Base-by-base conservation (phyloP, 2,329 filamentous ascomycete species). In the Xylaria digitata region DNA sequence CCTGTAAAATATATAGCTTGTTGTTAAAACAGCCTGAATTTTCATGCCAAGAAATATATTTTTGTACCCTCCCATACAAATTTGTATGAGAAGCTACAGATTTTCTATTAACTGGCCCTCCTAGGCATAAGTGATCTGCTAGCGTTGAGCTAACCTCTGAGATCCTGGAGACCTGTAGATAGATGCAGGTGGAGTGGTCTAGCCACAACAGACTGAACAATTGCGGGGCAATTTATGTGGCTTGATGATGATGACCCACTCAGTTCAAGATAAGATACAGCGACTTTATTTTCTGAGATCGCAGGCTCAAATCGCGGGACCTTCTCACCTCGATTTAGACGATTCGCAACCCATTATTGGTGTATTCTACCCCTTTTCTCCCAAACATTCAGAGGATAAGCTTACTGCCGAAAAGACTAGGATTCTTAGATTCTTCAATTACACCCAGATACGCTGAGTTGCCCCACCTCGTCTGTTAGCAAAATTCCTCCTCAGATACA, bases 201-300 rank as follows among this genome's bases (percentile, higher is more conserved):
- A 53, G 49, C 49, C 49, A 53, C 49, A 53, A 19, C 8, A 15
- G 11, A 6, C 8, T 19, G 26, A 21, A 11, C 30, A 53, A 37
- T 21, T 53, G 49, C 49, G 49, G 49, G 49, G 30, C 49, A 37
- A 15, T 6, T 11, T 13, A 19, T 61, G 50, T 55, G 60, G 60
- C 56, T 49, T 15, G 32, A 30, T 49, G 6, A 15, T 17, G 11
- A 2, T 4, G 23, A 15, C 17, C 60, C 52, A 50, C 52, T 43
- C 21, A 23, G 17, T 50, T 26, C n/a, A n/a, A 52, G 61, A 64
- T 64, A 64, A 64, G 61, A 48, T 59, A 48, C 19, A 23, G 53
- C 49, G 42, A 64, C 55, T 64, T 52, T 58, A 54, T 48, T 64
- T 64, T 59, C 34, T 21, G 19, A 53, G 15, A 49, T 64, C 46